These are phyloP conservation scores for Phylloporus gajari DNA, from an alignment of 1,284 basidiomycete genomes.

Conservation along the genomic window DNA sequence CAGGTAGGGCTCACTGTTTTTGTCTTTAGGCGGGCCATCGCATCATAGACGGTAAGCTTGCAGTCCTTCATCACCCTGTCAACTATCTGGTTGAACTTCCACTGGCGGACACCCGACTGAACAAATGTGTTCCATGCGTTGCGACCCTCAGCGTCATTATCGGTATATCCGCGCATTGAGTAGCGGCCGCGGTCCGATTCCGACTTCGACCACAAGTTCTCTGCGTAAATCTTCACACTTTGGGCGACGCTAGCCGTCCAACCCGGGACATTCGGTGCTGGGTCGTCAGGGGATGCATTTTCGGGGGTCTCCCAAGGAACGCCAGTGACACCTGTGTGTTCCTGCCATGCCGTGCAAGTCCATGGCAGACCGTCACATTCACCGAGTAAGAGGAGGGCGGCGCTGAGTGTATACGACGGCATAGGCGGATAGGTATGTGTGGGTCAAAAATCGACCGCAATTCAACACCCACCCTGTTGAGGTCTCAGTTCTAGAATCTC, in stretches of 20 bases:
- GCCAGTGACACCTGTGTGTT: background rate
- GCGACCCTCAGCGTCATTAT: background rate
- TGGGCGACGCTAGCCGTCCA: background rate
- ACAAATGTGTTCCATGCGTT: no score
- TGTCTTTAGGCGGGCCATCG: no score
- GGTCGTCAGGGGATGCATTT: background rate
- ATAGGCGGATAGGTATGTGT: no score
- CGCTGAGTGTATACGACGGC: background rate
- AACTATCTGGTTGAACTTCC: no score
- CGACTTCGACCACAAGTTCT: background rate
- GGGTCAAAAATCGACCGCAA: no score
- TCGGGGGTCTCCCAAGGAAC: background rate
- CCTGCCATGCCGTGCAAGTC: background rate
- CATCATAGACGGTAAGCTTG: no score
- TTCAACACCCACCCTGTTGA: no score
- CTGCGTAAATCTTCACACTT: background rate
- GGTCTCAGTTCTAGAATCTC: no score
- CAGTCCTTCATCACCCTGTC: no score
- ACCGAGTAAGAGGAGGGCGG: background rate
- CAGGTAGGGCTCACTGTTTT: no score
- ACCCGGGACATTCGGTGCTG: background rate
- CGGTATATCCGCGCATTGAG: background rate
- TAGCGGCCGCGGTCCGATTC: background rate
- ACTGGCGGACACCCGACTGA: no score
- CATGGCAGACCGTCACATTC: background rate